Conservation (phyloP, 495 filamentous ascomycete species). For the Entonaema liquescens region DNA sequence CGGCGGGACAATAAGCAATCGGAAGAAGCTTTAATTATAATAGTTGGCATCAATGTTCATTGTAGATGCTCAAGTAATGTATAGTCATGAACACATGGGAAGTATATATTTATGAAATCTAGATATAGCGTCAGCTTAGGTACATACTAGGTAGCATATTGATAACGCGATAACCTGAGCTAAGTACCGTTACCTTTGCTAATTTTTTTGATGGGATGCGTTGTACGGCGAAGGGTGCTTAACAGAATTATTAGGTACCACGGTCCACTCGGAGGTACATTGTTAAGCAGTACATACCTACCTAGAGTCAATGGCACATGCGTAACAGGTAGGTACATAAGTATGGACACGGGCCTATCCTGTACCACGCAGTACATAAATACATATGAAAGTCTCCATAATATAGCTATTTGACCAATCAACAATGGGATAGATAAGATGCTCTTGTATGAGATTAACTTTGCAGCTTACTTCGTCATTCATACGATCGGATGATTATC, state of each 20-base stretch:
- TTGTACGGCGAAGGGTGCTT: not conserved
- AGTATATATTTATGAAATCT: not conserved
- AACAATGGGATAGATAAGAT: conserved; percentile 20
- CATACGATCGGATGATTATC: conserved; percentile 32
- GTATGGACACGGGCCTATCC: too few relatives aligned
- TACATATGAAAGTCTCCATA: not conserved
- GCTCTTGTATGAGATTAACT: not conserved
- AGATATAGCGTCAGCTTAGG: not conserved
- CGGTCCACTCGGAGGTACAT: not conserved
- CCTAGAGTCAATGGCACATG: not conserved
- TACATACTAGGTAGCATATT: not conserved
- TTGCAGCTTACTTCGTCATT: conserved; percentile 20
- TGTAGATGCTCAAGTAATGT: not conserved
- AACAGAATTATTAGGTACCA: not conserved
- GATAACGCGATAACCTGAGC: not conserved
- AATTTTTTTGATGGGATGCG: not conserved
- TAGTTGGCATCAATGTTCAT: conserved; percentile 18
- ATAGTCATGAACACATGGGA: not conserved
- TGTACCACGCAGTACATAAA: not conserved
- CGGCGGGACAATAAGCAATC: conserved; percentile 20
- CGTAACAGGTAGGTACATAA: not conserved
- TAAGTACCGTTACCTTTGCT: conserved; percentile 4
- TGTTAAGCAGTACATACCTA: not conserved
- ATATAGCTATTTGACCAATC: conserved; percentile 24
- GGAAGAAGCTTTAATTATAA: conserved; percentile 16